Percentiles rank a stretch among this genome's conserved stretches.
Conservation (phyloP, 768 basidiomycete species). For the Candolleomyces eurysporus region DNA sequence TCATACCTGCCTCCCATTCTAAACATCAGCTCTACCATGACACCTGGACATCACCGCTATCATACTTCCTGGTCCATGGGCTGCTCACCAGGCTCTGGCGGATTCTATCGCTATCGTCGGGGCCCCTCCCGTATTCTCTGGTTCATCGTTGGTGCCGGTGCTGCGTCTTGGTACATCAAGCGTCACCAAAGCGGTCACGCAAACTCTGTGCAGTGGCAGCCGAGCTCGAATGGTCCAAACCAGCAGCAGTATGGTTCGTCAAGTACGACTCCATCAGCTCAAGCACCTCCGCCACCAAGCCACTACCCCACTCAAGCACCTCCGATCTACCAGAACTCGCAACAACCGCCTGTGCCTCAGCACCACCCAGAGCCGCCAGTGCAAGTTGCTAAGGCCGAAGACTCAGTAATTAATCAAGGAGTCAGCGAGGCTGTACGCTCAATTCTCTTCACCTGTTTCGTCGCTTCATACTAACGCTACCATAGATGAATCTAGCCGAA, state of each 20-base stretch:
- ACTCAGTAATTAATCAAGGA: neutral
- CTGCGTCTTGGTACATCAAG: constrained; percentile 41
- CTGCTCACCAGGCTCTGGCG: too few species aligned
- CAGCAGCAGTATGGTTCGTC: neutral
- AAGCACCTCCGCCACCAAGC: too few species aligned
- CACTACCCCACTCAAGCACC: too few species aligned
- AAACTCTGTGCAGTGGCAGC: constrained; percentile 40
- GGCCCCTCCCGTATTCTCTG: constrained; percentile 61
- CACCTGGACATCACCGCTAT: too few species aligned
- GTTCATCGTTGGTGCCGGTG: constrained; percentile 61
- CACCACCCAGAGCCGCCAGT: too few species aligned
- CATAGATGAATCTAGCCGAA: constrained; percentile 55
- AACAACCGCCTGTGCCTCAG: too few species aligned
- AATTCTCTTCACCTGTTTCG: neutral
- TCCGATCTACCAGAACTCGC: too few species aligned
- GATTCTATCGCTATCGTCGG: neutral
- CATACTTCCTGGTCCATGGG: too few species aligned
- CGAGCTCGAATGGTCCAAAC: neutral
- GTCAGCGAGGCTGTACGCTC: neutral
- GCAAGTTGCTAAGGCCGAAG: too few species aligned
- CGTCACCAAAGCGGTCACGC: constrained; percentile 36
- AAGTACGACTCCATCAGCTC: neutral
- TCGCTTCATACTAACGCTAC: neutral
- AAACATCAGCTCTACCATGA: too few species aligned
- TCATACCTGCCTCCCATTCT: too few species aligned